Conservation (phyloP, 2,329 filamentous ascomycete species). For the Aspergillus tanneri region DNA sequence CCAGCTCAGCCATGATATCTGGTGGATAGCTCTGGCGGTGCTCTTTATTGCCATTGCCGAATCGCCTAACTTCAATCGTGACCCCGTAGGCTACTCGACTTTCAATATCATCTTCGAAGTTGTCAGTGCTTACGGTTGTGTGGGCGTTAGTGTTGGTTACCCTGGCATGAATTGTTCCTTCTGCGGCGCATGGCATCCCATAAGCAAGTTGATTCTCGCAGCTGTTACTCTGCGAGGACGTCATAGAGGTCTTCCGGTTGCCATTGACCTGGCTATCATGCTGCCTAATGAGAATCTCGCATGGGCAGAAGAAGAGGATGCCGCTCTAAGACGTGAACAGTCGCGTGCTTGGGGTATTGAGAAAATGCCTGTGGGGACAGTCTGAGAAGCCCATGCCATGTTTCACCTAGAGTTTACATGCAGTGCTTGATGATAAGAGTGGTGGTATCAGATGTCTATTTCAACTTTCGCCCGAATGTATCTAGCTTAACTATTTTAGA, state of each 20-base stretch:
- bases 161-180: constrained; percentile 57
- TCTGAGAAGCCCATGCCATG: no score
- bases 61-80: constrained; percentile 52
- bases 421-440: no score
- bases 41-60: constrained; percentile 63
- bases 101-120: constrained; percentile 58
- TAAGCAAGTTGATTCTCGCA: constrained; percentile 59
- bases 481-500: no score
- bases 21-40: constrained; percentile 63
- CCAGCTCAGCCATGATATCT: constrained; percentile 66
- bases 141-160: constrained; percentile 60
- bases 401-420: no score
- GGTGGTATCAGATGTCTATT: no score
- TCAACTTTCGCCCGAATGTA: no score
- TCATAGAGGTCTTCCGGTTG: constrained; percentile 58
- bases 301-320: constrained; percentile 46
- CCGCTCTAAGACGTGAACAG: constrained; percentile 32
- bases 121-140: constrained; percentile 57
- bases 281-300: constrained; percentile 41
- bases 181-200: constrained; percentile 53
- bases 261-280: constrained; percentile 54
- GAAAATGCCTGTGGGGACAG: constrained; percentile 26
- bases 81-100: constrained; percentile 55
- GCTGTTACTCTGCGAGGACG: constrained; percentile 58
- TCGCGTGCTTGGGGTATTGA: constrained; percentile 24